These are phyloP conservation scores for Pouteria campechiana DNA, from an alignment of 179 eudicot species.

Conservation along the genomic window DNA sequence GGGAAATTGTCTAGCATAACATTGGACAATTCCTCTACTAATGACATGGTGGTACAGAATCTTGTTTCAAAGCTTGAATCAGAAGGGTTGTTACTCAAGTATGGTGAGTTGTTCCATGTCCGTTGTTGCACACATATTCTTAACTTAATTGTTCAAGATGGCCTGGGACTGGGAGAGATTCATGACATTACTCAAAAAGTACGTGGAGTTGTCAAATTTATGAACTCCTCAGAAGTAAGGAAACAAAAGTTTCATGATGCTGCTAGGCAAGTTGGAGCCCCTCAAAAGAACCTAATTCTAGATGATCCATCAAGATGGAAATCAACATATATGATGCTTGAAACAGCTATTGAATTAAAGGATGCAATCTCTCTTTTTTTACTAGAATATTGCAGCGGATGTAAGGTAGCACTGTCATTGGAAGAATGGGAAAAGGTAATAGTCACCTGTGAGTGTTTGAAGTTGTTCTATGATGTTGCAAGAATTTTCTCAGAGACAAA, in stretches of 20 bases:
- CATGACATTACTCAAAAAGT: slow-evolving; percentile 46
- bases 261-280: slow-evolving; percentile 57
- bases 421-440: slow-evolving; percentile 78
- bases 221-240: slow-evolving; percentile 55
- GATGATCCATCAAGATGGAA: slow-evolving; percentile 65
- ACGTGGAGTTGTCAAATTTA: slow-evolving; percentile 58
- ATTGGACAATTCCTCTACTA: slow-evolving; percentile 52
- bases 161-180: slow-evolving; percentile 48
- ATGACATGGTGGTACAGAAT: slow-evolving; percentile 46
- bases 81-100: slow-evolving; percentile 63
- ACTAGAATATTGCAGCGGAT: slow-evolving; percentile 60
- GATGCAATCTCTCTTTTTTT: slow-evolving; percentile 54
- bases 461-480: slow-evolving; percentile 62
- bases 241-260: slow-evolving; percentile 62
- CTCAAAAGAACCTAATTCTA: slow-evolving; percentile 37
- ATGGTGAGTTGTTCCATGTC: slow-evolving; percentile 62
- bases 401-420: slow-evolving; percentile 32
- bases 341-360: slow-evolving; percentile 58
- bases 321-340: slow-evolving; percentile 76
- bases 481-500: slow-evolving; percentile 39
- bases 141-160: slow-evolving; percentile 57
- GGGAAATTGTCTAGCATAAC: slow-evolving; percentile 71
- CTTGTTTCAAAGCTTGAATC: slow-evolving; percentile 64
- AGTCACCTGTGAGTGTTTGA: slow-evolving; percentile 44
- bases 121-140: slow-evolving; percentile 58